Percentiles rank a stretch among this genome's conserved stretches.
phyloP scores from a whole-genome alignment of 1,284 basidiomycete genomes.

The Xerocomus minutiporus region DNA sequence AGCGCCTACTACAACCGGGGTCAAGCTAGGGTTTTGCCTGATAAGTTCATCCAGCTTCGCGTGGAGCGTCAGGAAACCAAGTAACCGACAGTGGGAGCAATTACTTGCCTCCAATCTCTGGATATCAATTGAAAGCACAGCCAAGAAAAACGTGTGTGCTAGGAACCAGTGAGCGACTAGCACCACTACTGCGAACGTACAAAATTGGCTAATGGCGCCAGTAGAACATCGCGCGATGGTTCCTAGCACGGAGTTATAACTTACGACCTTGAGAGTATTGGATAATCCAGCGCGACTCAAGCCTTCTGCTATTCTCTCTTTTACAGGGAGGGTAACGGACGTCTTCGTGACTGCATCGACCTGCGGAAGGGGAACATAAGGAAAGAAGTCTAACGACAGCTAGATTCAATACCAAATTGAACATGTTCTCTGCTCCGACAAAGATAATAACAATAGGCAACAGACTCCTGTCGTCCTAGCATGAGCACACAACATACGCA shows the following conservation, averaged over 20 bases:
- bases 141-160: conserved; percentile 88
- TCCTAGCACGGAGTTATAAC: conserved; percentile 80
- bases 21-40: conserved; percentile 55
- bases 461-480: conserved; percentile 53
- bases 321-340: conserved; percentile 85
- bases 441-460: conserved; percentile 94
- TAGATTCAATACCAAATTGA: conserved; percentile 66
- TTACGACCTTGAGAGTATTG: conserved; percentile 87
- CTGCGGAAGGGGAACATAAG: conserved; percentile 36
- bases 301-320: conserved; percentile 87
- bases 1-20: conserved; percentile 35
- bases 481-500: conserved; percentile 8
- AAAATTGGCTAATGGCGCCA: conserved; percentile 89
- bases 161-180: conserved; percentile 95
- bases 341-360: conserved; percentile 89
- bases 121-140: conserved; percentile 86
- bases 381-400: neutral
- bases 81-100: neutral
- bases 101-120: conserved; percentile 74
- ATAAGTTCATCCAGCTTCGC: conserved; percentile 71
- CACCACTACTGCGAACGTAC: conserved; percentile 89
- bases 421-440: conserved; percentile 97
- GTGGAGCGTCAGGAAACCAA: conserved; percentile 13
- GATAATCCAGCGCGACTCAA: conserved; percentile 84
- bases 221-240: conserved; percentile 74